phyloP scores from a whole-genome alignment of 202 grass and related monocot genomes.

The Zizania palustris region DNA sequence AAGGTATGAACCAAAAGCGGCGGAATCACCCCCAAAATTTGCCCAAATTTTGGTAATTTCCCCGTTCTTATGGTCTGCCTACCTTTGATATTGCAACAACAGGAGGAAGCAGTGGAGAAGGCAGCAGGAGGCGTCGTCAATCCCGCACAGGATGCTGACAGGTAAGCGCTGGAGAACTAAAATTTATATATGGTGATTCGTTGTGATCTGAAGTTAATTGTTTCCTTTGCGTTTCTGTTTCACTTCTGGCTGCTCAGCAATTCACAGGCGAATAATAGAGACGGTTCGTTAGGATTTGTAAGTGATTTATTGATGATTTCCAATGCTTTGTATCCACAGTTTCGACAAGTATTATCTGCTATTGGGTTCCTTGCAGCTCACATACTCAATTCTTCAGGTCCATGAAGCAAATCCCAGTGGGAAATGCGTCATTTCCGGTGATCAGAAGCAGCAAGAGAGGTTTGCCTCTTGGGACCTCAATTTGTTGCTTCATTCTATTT shows the following conservation, averaged over 20 bases:
- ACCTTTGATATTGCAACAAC: not conserved
- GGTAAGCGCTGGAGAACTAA: conserved; percentile 29
- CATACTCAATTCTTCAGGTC: conserved; percentile 36
- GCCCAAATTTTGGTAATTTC: not conserved
- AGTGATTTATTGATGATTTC: not conserved
- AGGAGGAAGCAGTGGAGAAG: conserved; percentile 29
- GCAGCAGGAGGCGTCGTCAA: not conserved
- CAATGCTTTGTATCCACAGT: not conserved
- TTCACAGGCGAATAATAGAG: conserved; percentile 18
- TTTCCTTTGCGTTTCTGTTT: not conserved
- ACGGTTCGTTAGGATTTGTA: conserved; percentile 48
- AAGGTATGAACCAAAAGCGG: conserved; percentile 47
- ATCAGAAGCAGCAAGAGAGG: conserved; percentile 43
- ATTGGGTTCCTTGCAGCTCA: not conserved
- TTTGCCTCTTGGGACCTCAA: conserved; percentile 4
- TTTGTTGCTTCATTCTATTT: not conserved
- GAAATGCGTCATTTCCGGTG: not conserved
- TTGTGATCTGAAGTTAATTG: not conserved
- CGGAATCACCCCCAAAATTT: not conserved
- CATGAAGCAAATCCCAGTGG: not conserved
- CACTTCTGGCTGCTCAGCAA: conserved; percentile 33
- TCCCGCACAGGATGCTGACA: not conserved
- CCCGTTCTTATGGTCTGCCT: not conserved
- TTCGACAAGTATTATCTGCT: not conserved
- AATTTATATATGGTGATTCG: not conserved